Percentiles rank a stretch among this genome's conserved stretches.
These are phyloP conservation scores for Pulicaria dysenterica DNA, from an alignment of 129 eudicot species.

Conservation along the genomic window DNA sequence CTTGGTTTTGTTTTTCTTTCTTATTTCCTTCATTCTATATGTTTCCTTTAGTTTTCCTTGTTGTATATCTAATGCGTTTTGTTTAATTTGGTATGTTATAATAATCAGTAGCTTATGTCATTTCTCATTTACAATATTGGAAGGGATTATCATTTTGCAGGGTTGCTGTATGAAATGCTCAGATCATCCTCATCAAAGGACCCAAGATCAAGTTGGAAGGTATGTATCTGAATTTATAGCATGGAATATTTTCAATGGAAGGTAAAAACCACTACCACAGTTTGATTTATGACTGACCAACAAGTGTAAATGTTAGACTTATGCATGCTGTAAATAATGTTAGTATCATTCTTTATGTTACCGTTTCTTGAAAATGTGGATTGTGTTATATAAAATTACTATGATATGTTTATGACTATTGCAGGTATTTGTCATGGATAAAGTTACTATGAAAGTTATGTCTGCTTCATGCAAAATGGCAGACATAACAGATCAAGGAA, in stretches of 20 bases:
- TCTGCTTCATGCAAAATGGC: slow-evolving; percentile 94
- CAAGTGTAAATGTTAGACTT: not conserved
- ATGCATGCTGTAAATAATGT: slow-evolving; percentile 3
- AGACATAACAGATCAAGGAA: slow-evolving; percentile 94
- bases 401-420: slow-evolving; percentile 15
- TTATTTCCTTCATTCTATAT: not conserved
- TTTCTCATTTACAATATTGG: slow-evolving; percentile 15
- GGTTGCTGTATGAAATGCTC: slow-evolving; percentile 88
- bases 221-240: slow-evolving; percentile 31
- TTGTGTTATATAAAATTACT: not conserved
- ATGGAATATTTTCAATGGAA: slow-evolving; percentile 3
- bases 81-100: slow-evolving; percentile 1
- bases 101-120: not conserved
- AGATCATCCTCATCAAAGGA: slow-evolving; percentile 57
- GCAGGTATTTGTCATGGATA: slow-evolving; percentile 97
- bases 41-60: slow-evolving; percentile 5
- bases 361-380: slow-evolving; percentile 3
- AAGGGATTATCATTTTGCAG: slow-evolving; percentile 41
- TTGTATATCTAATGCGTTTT: slow-evolving; percentile 18
- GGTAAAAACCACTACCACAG: slow-evolving; percentile 11
- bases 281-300: not conserved
- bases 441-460: slow-evolving; percentile 91
- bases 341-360: slow-evolving; percentile 10
- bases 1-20: not conserved
- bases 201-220: slow-evolving; percentile 84